phyloP scores from a whole-genome alignment of 2,329 filamentous ascomycete species.

The Fusarium xyrophilum region DNA sequence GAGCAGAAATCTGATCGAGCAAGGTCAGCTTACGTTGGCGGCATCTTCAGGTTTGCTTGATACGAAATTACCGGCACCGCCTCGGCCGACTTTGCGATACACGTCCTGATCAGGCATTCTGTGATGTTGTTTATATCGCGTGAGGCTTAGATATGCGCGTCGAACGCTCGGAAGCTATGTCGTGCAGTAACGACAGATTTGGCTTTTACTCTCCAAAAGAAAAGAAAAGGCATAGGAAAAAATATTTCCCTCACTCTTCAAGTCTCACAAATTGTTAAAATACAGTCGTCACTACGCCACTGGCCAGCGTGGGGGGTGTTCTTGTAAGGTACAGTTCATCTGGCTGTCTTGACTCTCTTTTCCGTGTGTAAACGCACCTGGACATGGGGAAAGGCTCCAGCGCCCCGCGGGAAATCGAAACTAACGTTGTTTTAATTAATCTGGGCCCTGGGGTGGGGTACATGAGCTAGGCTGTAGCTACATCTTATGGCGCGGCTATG shows the following conservation, averaged over 20 bases:
- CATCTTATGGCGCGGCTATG: constrained; percentile 15
- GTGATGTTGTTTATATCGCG: neutral
- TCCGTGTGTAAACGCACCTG: constrained; percentile 42
- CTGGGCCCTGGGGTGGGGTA: no score
- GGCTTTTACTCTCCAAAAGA: neutral
- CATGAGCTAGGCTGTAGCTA: constrained; percentile 36
- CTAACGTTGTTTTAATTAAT: constrained; percentile 28
- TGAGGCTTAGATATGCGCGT: neutral
- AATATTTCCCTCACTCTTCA: neutral
- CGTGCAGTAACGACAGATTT: neutral
- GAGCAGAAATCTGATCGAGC: neutral
- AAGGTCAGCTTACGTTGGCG: constrained; percentile 41
- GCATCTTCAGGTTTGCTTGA: constrained; percentile 59
- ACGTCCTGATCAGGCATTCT: constrained; percentile 48
- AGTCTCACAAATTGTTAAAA: constrained; percentile 7
- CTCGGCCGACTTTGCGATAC: constrained; percentile 63
- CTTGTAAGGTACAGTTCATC: neutral
- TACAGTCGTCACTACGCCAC: constrained; percentile 20
- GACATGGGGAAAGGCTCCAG: constrained; percentile 37
- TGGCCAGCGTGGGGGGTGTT: constrained; percentile 22
- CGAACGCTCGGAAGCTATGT: neutral
- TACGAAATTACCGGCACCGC: constrained; percentile 70
- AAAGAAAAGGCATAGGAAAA: neutral
- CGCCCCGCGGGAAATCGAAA: constrained; percentile 32
- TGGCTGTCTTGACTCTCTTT: constrained; percentile 30